A percentile compares a stretch with the other conserved stretches of the same genome.
Evolutionary conservation across 352 stramenopile genomes (phyloP).

Genomic region (Globisporangium cederbergense): DNA sequence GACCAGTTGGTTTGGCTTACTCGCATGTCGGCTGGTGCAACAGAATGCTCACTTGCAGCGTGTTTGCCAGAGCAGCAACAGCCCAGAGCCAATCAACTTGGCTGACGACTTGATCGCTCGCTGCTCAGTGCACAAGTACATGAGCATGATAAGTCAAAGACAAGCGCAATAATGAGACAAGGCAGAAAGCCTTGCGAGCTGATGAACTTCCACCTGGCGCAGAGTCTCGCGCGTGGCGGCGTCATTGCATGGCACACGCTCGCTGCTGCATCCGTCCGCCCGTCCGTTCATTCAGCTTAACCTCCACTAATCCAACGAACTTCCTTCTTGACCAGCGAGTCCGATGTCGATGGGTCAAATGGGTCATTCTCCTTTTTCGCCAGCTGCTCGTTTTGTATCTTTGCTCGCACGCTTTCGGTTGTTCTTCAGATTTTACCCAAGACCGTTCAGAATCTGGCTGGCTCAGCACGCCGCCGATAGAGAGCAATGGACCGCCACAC

Average conservation of each 20-base stretch:
- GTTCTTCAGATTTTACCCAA: background rate
- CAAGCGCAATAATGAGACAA: conserved; percentile 7
- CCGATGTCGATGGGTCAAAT: background rate
- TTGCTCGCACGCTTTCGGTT: background rate
- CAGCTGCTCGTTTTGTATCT: background rate
- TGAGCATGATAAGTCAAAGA: background rate
- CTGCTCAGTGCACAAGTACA: background rate
- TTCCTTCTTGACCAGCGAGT: background rate
- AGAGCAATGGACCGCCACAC: no score
- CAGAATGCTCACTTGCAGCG: background rate
- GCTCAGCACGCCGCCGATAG: no score
- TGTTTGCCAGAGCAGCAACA: background rate
- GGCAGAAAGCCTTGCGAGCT: background rate
- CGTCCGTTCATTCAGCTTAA: background rate
- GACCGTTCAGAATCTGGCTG: no score
- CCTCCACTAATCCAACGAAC: background rate
- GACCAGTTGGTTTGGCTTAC: no score
- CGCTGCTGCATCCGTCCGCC: no score
- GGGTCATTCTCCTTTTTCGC: background rate
- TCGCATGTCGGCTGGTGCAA: background rate
- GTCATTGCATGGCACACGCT: no score
- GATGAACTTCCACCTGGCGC: background rate
- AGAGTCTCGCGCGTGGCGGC: background rate
- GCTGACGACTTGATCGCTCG: background rate
- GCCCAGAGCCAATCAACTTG: background rate